Evolutionary conservation across 2,329 filamentous ascomycete species (phyloP).

Genomic region (Colletotrichum theobromicola): DNA sequence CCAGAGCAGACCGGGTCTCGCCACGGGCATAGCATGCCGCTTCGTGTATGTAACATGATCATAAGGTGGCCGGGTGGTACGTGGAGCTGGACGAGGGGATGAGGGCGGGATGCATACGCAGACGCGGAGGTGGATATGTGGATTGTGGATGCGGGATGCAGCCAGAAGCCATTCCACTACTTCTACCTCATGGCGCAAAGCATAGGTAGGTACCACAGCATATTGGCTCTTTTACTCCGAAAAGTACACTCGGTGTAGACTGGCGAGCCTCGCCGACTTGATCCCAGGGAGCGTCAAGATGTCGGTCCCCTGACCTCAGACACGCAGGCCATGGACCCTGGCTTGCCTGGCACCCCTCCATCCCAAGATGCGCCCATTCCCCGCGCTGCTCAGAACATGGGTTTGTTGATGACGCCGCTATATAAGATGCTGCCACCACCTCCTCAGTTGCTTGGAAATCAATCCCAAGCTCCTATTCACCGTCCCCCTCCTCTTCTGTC

Average conservation of each 20-base stretch:
- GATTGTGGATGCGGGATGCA: constrained; percentile 7
- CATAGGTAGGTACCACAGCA: neutral
- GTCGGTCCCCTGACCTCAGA: constrained; percentile 17
- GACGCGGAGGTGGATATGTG: constrained; percentile 1
- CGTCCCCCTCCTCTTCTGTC: neutral
- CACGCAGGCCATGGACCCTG: constrained; percentile 8
- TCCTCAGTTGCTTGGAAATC: neutral
- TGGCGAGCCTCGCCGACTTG: neutral
- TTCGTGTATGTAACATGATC: constrained; percentile 8
- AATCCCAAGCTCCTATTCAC: neutral
- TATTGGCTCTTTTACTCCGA: neutral
- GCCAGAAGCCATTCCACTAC: neutral
- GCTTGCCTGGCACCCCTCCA: neutral
- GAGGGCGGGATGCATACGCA: neutral
- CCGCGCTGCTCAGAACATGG: constrained; percentile 1
- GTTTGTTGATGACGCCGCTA: neutral
- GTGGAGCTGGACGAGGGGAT: neutral
- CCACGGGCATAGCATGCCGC: neutral
- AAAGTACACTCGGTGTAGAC: neutral
- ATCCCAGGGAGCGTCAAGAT: constrained; percentile 4
- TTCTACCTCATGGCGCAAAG: neutral
- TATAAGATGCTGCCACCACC: neutral
- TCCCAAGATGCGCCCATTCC: constrained; percentile 9
- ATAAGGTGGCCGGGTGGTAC: constrained; percentile 2
- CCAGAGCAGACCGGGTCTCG: neutral